A percentile compares a stretch with the other conserved stretches of the same genome.
phyloP scores from a whole-genome alignment of 2,329 filamentous ascomycete species.

The Thyridium curvatum region DNA sequence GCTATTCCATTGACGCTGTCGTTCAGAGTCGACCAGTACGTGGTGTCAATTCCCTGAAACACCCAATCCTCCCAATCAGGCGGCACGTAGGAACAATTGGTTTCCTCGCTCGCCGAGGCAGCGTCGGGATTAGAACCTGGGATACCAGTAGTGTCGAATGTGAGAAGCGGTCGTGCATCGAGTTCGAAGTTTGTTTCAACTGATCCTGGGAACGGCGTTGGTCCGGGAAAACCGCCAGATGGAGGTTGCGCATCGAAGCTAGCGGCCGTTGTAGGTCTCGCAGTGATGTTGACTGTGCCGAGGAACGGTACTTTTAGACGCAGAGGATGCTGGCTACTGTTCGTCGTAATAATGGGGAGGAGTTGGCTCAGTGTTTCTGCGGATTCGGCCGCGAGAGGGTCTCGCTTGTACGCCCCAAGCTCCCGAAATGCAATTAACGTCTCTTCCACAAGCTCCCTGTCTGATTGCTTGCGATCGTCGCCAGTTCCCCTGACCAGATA shows the following conservation, averaged over 20 bases:
- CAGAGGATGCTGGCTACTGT: constrained; percentile 14
- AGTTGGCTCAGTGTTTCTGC: constrained; percentile 36
- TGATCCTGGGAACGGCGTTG: too few species aligned
- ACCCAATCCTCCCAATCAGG: constrained; percentile 13
- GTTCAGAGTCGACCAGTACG: constrained; percentile 15
- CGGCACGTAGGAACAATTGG: constrained; percentile 10
- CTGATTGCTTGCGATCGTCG: constrained; percentile 20
- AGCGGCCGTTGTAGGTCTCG: not conserved
- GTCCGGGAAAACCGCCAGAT: too few species aligned
- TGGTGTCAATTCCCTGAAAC: constrained; percentile 15
- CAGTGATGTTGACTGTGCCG: constrained; percentile 38
- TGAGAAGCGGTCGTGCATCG: too few species aligned
- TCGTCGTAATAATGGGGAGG: constrained; percentile 30
- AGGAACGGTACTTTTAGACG: constrained; percentile 39
- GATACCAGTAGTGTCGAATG: too few species aligned
- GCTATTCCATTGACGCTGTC: constrained; percentile 1
- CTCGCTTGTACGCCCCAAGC: constrained; percentile 7
- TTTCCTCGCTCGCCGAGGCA: too few species aligned
- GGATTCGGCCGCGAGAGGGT: constrained; percentile 34
- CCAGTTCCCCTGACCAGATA: constrained; percentile 29
- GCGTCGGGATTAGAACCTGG: too few species aligned
- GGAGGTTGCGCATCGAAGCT: too few species aligned
- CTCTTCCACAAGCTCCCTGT: constrained; percentile 28
- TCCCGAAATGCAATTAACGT: too few species aligned
- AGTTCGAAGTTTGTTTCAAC: too few species aligned